Base-by-base conservation (phyloP, 1,139 yeast species). In the Nadsonia starkeyi-henricii region DNA sequence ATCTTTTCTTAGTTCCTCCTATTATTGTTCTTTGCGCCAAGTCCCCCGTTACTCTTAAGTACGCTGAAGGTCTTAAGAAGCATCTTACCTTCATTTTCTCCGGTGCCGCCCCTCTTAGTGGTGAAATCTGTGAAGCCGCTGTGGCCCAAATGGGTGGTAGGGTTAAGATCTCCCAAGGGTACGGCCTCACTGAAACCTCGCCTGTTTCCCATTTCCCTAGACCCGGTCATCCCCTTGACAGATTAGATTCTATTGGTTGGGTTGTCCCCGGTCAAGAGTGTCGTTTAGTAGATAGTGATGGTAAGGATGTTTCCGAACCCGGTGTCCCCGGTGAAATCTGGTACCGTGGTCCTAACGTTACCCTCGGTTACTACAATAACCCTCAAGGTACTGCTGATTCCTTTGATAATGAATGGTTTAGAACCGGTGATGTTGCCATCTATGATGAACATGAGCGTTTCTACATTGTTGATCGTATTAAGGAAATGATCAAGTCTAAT, bases 401-500 rank as follows among this genome's bases (percentile, higher is more conserved):
- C 52, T 61, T 68, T 21, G 82, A 81, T 30, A 84, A 85, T 3
- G 26, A 28, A 28, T 85, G 89, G 88, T 79, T 82, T 65, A 69
- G 72, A 44, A 84, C 94, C 7, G 95, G 95, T 46, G 95, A 84
- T 63, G 76, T 83, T 52, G 89, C 83, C 2, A 66, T 67, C 43
- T 64, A 82, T 45, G 74, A 71, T 43, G 59, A 61, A 12, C 70
- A 70, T 42, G 85, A 82, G 26, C 73, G 80, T 55, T 65, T 81
- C 44, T 68, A 60, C 54, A 79, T 84, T 51, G 76, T 84, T 50
- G 94, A 84, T 62, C 72, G 94, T 51, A 84, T 81, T 45, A 84
- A 84, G 67, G 85, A 83, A 62, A 79, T 83, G 63, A 84, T 83
- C 71, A 83, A 84, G 63, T 71, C 85, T 8, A 89, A 84, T 65